Conservation (phyloP, 192 early-diverging fungal species). For the Pilaira anomala region DNA sequence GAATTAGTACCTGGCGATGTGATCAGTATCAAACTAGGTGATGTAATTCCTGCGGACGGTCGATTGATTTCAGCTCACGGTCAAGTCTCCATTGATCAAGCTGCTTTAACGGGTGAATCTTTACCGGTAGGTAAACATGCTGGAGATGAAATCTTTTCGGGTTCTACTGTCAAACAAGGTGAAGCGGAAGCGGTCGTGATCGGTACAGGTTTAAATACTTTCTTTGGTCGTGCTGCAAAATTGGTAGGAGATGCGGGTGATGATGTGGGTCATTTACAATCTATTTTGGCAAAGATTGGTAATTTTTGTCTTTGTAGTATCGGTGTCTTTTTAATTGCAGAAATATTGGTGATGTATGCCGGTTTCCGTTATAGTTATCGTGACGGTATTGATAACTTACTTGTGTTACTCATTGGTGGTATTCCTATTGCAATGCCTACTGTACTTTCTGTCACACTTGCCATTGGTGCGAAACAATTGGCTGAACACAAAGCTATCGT, state of each 20-base stretch:
- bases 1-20: conserved; percentile 88
- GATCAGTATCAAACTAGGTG: conserved; percentile 80
- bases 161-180: conserved; percentile 79
- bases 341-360: conserved; percentile 69
- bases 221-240: conserved; percentile 79
- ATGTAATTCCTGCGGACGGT: conserved; percentile 86
- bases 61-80: conserved; percentile 62
- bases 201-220: conserved; percentile 78
- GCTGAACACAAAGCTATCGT: conserved; percentile 83
- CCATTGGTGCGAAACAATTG: conserved; percentile 77
- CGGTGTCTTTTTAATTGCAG: conserved; percentile 66
- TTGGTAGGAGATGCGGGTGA: conserved; percentile 70
- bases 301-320: conserved; percentile 74
- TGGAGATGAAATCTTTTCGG: conserved; percentile 73
- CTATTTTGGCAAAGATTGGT: conserved; percentile 72
- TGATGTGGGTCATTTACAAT: conserved; percentile 72
- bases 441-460: conserved; percentile 74
- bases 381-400: conserved; percentile 74
- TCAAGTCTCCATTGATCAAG: conserved; percentile 67
- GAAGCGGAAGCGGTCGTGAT: conserved; percentile 76
- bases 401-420: conserved; percentile 77
- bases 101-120: conserved; percentile 71
- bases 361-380: conserved; percentile 68
- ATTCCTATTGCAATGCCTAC: conserved; percentile 83
- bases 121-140: conserved; percentile 66